Evolutionary conservation across 73 alveolate genomes (phyloP).

Genomic region (Effrenium voratum): DNA sequence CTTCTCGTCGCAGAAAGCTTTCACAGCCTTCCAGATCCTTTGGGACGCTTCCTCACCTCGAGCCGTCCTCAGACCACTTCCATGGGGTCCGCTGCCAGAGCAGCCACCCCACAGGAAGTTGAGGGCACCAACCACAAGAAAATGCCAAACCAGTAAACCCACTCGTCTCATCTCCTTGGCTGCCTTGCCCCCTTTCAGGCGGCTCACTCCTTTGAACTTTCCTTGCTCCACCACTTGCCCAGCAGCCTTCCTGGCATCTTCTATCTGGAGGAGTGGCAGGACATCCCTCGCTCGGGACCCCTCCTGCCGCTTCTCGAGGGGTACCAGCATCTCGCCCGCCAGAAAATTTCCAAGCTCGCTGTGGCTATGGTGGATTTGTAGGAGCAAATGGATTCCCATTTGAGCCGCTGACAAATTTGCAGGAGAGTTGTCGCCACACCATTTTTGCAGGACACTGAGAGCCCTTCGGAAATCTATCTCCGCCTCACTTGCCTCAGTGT

Average conservation of each 20-base stretch:
- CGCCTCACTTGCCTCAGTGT: too few relatives aligned
- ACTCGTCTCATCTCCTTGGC: background rate
- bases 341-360: background rate
- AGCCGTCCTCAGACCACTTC: background rate
- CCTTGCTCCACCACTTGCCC: background rate
- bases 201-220: background rate
- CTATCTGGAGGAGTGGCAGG: background rate
- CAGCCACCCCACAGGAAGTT: background rate
- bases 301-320: background rate
- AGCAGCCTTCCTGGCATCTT: background rate
- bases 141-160: background rate
- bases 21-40: background rate
- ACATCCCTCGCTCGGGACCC: conserved; percentile 12
- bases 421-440: background rate
- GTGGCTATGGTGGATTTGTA: background rate
- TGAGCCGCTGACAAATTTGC: background rate
- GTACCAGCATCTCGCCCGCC: background rate
- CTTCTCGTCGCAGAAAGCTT: background rate
- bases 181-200: background rate
- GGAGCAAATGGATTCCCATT: background rate
- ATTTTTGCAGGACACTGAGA: background rate
- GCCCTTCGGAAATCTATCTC: too few relatives aligned
- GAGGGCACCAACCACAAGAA: background rate
- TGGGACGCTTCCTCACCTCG: background rate
- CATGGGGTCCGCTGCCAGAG: background rate